Conservation (phyloP, 176 grass and related monocot genomes). For the Zea luxurians region DNA sequence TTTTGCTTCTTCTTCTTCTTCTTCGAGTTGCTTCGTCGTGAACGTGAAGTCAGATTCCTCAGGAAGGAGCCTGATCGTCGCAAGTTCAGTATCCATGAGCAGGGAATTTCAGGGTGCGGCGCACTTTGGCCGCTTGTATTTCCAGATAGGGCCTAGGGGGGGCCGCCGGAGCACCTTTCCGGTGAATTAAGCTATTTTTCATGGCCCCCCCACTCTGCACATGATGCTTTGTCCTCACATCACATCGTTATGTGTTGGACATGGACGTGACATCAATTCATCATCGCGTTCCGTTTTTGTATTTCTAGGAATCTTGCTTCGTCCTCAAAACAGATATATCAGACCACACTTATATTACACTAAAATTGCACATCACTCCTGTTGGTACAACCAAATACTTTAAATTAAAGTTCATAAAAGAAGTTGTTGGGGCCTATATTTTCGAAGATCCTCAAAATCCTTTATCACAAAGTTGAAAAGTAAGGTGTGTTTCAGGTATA, state of each 20-base stretch:
- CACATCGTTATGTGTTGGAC: slow-evolving; percentile 30
- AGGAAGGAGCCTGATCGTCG: not conserved
- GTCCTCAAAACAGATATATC: no score
- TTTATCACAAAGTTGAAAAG: no score
- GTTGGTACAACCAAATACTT: no score
- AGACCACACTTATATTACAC: no score
- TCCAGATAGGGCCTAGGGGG: not conserved
- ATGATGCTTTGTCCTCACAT: slow-evolving; percentile 33
- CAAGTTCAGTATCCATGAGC: slow-evolving; percentile 9
- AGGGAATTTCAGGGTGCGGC: slow-evolving; percentile 44
- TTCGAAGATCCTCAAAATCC: no score
- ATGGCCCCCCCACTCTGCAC: slow-evolving; percentile 24
- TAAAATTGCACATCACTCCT: no score
- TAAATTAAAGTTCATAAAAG: no score
- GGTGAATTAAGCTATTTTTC: slow-evolving; percentile 16
- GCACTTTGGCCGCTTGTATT: slow-evolving; percentile 44
- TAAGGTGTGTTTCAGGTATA: no score
- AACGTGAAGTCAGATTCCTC: slow-evolving; percentile 21
- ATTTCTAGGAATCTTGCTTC: no score
- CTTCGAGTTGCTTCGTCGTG: not conserved
- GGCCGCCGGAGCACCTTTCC: not conserved
- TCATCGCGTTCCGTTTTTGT: not conserved
- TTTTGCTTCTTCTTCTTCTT: no score
- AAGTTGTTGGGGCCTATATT: no score
- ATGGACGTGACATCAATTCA: slow-evolving; percentile 26